A percentile compares a stretch with the other conserved stretches of the same genome.
Conservation (phyloP, 371 early-diverging fungal species). For the Dinochytrium kinnereticum region DNA sequence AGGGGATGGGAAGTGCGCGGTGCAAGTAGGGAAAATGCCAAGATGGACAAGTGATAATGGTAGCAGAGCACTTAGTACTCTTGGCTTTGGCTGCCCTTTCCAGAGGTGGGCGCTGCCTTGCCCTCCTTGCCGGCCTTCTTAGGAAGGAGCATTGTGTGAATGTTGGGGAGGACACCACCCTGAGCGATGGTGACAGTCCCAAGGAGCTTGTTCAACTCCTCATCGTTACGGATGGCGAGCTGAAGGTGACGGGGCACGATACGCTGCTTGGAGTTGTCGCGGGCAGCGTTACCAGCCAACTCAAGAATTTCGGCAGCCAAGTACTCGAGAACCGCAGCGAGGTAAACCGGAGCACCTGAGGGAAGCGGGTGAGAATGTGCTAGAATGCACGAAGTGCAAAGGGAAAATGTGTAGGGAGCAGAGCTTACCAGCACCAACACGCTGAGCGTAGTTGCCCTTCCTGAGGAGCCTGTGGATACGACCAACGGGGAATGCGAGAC, state of each 20-base stretch:
- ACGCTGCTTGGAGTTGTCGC: slow-evolving; percentile 96
- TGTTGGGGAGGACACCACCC: slow-evolving; percentile 61
- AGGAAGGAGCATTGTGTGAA: slow-evolving; percentile 53
- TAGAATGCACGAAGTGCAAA: background rate
- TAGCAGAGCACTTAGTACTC: slow-evolving; percentile 2
- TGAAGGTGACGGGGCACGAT: slow-evolving; percentile 92
- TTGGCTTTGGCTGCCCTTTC: background rate
- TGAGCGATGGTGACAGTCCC: slow-evolving; percentile 78
- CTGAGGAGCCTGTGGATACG: slow-evolving; percentile 96
- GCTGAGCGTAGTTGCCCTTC: slow-evolving; percentile 94
- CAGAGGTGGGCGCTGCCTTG: slow-evolving; percentile 2
- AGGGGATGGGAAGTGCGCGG: background rate
- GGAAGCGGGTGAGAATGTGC: background rate
- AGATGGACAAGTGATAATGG: no score
- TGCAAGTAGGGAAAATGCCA: background rate
- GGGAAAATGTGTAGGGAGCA: background rate
- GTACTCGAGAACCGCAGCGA: slow-evolving; percentile 95
- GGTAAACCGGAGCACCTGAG: slow-evolving; percentile 79
- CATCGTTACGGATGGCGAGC: slow-evolving; percentile 95
- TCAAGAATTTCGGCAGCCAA: slow-evolving; percentile 95
- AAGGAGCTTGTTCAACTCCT: slow-evolving; percentile 94
- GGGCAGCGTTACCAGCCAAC: slow-evolving; percentile 94
- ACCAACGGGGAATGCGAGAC: slow-evolving; percentile 95
- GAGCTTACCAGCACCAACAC: slow-evolving; percentile 76
- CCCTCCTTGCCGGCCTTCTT: slow-evolving; percentile 34